Percentiles rank a stretch among this genome's conserved stretches.
phyloP scores from a whole-genome alignment of 192 early-diverging fungal species.

The Backusella liffmaniae region DNA sequence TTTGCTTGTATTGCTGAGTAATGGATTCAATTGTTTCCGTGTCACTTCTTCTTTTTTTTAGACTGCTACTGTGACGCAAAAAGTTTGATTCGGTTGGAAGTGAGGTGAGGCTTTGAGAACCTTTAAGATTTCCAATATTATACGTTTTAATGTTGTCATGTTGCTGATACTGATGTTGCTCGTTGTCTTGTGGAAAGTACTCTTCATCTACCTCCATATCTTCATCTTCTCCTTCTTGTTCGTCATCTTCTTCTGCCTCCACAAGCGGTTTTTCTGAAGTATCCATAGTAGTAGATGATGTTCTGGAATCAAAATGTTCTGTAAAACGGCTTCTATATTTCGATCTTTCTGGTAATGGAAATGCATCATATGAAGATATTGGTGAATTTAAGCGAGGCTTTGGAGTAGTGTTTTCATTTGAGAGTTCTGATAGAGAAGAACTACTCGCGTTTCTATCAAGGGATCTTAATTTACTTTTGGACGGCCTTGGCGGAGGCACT shows the following conservation, averaged over 20 bases:
- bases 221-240: neutral
- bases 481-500: constrained; percentile 13
- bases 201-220: neutral
- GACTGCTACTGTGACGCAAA: neutral
- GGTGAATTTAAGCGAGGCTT: neutral
- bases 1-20: neutral
- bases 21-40: neutral
- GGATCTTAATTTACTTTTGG: constrained; percentile 13
- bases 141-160: neutral
- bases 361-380: neutral
- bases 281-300: neutral
- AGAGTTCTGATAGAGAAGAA: neutral
- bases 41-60: neutral
- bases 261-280: neutral
- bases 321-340: constrained; percentile 12
- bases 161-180: neutral
- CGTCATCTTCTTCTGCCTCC: neutral
- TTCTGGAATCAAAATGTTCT: constrained; percentile 8
- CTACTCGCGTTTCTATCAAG: neutral
- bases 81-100: neutral
- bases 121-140: neutral
- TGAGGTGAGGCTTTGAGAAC: neutral
- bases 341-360: neutral
- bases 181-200: neutral
- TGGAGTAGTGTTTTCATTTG: neutral